Conservation (phyloP, 768 basidiomycete species). For the Suillus paluster region DNA sequence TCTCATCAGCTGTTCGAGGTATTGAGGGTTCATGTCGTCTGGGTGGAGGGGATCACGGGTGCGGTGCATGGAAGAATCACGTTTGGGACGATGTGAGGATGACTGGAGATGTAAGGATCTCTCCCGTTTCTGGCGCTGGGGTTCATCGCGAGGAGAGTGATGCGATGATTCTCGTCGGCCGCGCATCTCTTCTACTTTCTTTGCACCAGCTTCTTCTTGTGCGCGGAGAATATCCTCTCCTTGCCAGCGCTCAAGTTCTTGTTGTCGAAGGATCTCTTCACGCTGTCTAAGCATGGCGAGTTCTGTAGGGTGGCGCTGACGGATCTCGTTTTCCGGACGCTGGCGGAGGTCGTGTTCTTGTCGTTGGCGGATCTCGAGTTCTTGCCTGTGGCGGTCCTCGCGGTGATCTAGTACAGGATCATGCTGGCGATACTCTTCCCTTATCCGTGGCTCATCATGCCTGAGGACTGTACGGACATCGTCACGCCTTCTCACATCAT, state of each 20-base stretch:
- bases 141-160: not conserved
- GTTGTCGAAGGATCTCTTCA: not conserved
- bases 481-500: not conserved
- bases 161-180: not conserved
- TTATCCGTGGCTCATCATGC: constrained; percentile 16
- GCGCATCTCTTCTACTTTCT: not conserved
- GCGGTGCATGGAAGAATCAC: not conserved
- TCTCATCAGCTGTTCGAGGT: not conserved
- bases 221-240: not conserved
- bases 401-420: not conserved
- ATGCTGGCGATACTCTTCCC: constrained; percentile 15
- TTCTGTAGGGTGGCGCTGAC: not conserved
- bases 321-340: not conserved
- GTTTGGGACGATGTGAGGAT: not conserved
- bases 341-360: not conserved
- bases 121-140: not conserved
- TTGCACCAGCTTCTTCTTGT: not conserved
- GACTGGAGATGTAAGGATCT: not conserved
- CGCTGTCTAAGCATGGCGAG: not conserved
- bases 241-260: not conserved
- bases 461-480: constrained; percentile 6
- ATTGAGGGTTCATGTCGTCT: not conserved
- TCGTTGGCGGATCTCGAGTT: not conserved
- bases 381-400: constrained; percentile 2
- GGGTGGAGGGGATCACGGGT: constrained; percentile 1